These are phyloP conservation scores for Beauveria sp. DNA, from an alignment of 2,329 filamentous ascomycete genomes.

Conservation along the genomic window DNA sequence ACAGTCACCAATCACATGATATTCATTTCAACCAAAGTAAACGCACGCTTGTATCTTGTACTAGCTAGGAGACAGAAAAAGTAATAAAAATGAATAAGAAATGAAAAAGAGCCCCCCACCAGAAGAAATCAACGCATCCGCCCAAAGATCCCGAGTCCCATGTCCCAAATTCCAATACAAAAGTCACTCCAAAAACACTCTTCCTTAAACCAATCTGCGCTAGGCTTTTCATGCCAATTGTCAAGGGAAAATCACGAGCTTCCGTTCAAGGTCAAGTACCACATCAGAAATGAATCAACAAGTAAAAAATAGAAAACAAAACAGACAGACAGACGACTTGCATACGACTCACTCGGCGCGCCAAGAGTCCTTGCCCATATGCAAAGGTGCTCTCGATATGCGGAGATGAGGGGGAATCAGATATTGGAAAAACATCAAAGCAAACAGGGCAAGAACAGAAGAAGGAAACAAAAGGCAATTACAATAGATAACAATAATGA, in stretches of 20 bases:
- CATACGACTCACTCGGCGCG: neutral
- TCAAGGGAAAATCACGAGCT: neutral
- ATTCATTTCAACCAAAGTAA: neutral
- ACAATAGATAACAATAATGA: neutral
- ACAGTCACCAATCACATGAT: neutral
- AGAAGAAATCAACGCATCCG: neutral
- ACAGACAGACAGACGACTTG: neutral
- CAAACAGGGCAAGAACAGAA: neutral
- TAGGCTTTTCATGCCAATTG: neutral
- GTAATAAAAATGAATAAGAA: neutral
- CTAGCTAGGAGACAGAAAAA: neutral
- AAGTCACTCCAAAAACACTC: neutral
- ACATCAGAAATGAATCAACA: neutral
- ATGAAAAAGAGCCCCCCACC: neutral
- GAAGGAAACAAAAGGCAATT: neutral
- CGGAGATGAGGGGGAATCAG: constrained; percentile 16
- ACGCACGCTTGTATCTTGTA: neutral
- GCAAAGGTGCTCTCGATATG: neutral
- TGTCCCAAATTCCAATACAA: neutral
- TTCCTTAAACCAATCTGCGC: neutral
- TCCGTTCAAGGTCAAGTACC: neutral
- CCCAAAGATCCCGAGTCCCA: neutral
- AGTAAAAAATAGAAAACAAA: neutral
- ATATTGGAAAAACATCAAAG: constrained; percentile 6
- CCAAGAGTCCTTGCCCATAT: neutral